Evolutionary conservation across 192 early-diverging fungal genomes (phyloP).

Genomic region (Linnemannia exigua): DNA sequence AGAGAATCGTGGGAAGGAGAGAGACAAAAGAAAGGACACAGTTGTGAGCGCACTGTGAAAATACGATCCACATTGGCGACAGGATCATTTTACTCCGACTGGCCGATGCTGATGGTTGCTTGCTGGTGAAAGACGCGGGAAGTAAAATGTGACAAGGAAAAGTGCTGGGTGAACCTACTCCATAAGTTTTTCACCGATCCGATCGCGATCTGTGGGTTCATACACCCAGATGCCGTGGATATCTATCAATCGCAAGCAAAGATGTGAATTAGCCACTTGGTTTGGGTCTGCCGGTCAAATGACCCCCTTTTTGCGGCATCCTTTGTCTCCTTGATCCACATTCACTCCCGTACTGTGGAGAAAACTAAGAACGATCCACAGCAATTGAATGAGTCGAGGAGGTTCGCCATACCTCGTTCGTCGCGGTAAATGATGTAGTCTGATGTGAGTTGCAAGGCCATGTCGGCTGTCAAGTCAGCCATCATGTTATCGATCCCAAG

Average conservation of each 20-base stretch:
- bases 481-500: conserved; percentile 86
- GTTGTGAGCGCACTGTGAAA: conserved; percentile 10
- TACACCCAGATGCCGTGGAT: conserved; percentile 86
- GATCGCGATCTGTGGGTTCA: conserved; percentile 76
- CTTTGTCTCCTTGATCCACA: not conserved
- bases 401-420: conserved; percentile 70
- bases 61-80: not conserved
- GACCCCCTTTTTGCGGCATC: too few relatives aligned
- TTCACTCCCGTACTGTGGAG: not conserved
- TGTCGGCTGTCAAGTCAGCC: conserved; percentile 73
- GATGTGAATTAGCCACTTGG: not conserved
- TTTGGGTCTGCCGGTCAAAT: not conserved
- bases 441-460: conserved; percentile 84
- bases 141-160: not conserved
- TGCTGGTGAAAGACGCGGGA: not conserved
- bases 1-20: not conserved
- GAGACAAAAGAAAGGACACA: conserved; percentile 4
- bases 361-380: not conserved
- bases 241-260: conserved; percentile 22
- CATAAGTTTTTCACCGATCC: conserved; percentile 66
- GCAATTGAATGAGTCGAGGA: not conserved
- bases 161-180: conserved; percentile 52
- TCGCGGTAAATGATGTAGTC: conserved; percentile 92
- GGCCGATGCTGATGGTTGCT: not conserved
- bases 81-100: conserved; percentile 8